phyloP scores from a whole-genome alignment of 306 rosid genomes.

The Quercus gilva region DNA sequence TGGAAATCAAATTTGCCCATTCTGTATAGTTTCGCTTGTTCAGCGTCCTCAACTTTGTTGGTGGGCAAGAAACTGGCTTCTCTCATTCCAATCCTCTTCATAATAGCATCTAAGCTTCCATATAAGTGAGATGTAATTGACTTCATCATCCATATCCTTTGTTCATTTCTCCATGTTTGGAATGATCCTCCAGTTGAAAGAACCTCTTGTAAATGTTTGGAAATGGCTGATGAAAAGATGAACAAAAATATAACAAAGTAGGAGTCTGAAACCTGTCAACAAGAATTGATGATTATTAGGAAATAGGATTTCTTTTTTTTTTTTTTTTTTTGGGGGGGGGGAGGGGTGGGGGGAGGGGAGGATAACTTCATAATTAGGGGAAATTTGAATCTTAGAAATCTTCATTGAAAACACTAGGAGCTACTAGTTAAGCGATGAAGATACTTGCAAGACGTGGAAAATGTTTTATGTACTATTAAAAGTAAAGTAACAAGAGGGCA shows the following conservation, averaged over 20 bases:
- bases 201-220: conserved; percentile 43
- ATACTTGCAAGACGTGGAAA: too few species aligned
- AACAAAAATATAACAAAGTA: conserved; percentile 34
- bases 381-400: too few species aligned
- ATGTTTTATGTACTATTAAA: too few species aligned
- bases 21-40: conserved; percentile 38
- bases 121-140: conserved; percentile 41
- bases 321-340: too few species aligned
- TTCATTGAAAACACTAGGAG: too few species aligned
- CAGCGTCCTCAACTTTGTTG: conserved; percentile 49
- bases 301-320: too few species aligned
- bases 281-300: background rate
- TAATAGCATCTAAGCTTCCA: conserved; percentile 53
- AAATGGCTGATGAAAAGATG: conserved; percentile 36
- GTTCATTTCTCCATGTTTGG: conserved; percentile 44
- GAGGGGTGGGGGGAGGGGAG: too few species aligned
- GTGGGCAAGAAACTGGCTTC: conserved; percentile 58
- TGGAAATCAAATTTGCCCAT: conserved; percentile 55
- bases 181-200: conserved; percentile 44
- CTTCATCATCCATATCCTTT: conserved; percentile 63
- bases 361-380: too few species aligned
- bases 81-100: conserved; percentile 49
- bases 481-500: background rate
- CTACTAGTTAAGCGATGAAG: too few species aligned
- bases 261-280: conserved; percentile 50